phyloP scores from a whole-genome alignment of 1,139 yeast species.

The Geotrichum restrictum region DNA sequence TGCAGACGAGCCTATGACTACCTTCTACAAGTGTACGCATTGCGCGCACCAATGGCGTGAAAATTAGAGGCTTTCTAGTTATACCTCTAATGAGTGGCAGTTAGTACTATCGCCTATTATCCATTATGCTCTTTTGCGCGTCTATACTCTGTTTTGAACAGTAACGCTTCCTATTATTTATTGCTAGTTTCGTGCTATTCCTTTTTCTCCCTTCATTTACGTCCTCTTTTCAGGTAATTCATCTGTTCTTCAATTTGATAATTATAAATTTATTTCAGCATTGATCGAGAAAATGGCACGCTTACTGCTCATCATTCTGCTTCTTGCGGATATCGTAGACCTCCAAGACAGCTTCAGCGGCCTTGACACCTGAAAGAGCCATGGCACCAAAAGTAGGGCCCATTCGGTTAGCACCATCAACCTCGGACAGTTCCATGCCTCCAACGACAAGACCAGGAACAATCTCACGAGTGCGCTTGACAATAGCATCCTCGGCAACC shows the following conservation, averaged over 20 bases:
- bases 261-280: not conserved
- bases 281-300: not conserved
- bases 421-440: conserved; percentile 78
- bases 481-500: conserved; percentile 72
- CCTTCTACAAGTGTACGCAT: conserved; percentile 84
- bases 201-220: not conserved
- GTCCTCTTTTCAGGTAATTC: no score
- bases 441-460: conserved; percentile 71
- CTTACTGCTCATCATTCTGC: conserved; percentile 32
- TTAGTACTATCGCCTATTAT: no score
- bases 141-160: no score
- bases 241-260: not conserved
- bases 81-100: no score
- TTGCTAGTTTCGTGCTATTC: not conserved
- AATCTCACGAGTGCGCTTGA: conserved; percentile 63
- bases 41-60: conserved; percentile 98
- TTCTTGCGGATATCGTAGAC: conserved; percentile 49
- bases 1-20: conserved; percentile 92
- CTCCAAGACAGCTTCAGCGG: conserved; percentile 59
- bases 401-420: conserved; percentile 76
- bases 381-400: conserved; percentile 84
- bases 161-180: not conserved
- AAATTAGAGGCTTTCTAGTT: no score
- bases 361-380: conserved; percentile 73
- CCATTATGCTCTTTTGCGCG: no score